phyloP scores from a whole-genome alignment of 2,329 filamentous ascomycete species.

The Fusarium anthophilum region DNA sequence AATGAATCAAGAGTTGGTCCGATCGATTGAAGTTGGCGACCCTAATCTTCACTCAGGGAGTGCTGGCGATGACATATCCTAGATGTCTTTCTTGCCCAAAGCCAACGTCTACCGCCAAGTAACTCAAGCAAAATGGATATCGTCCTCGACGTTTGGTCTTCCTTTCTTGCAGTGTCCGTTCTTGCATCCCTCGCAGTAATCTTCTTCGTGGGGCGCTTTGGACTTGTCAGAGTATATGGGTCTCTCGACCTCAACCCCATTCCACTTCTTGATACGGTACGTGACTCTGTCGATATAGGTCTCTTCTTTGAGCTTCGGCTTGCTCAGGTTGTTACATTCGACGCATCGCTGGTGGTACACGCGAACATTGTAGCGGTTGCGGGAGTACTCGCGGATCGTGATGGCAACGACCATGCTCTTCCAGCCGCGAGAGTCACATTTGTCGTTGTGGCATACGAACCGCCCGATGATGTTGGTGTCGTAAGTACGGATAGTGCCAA shows the following conservation, averaged over 20 bases:
- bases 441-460: neutral
- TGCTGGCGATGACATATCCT: neutral
- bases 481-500: neutral
- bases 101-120: too few species aligned
- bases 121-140: neutral
- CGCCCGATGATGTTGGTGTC: neutral
- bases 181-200: neutral
- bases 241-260: neutral
- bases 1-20: too few species aligned
- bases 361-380: neutral
- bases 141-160: fast-evolving
- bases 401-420: neutral
- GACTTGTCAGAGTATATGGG: fast-evolving
- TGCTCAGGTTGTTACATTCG: neutral
- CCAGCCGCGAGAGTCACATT: fast-evolving
- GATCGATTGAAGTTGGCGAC: too few species aligned
- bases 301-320: neutral
- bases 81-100: neutral
- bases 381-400: neutral
- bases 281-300: neutral
- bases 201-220: neutral
- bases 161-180: neutral
- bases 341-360: neutral
- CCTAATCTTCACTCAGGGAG: too few species aligned
- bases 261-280: neutral